Evolutionary conservation across 1,284 basidiomycete genomes (phyloP), one percentile per base, ranked within the genome.

Genomic region (Fomes fomentarius): DNA sequence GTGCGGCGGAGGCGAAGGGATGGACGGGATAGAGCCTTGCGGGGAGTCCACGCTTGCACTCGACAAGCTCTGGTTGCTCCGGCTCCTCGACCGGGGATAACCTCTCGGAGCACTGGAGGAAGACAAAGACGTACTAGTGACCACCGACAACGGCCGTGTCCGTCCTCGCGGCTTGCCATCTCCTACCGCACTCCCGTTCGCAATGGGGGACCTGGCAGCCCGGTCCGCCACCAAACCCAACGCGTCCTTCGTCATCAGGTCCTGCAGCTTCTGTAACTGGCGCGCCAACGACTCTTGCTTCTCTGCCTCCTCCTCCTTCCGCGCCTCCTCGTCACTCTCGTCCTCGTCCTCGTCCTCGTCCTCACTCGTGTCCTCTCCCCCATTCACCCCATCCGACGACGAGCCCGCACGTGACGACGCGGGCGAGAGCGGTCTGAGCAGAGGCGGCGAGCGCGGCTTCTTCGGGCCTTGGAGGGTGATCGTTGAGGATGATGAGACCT

Each of bases 11-110:
- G 86, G 82, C 0, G 89, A 91, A 0, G 89, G 84, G 25, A 92
- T 90, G 14, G 87, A 87, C 0, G 88, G 88, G 34, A 91, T 87
- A 1, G 89, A 92, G 10, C 83, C 85, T 49, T 82, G 86, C 2
- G 84, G 84, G 24, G 89, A 92, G 58, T 82, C 81, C 11, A 82
- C 74, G 56, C 81, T 82, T 11, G 82, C 74, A 65, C 83, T 87
- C 2, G 88, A 90, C 11, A 89, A 74, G 61, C 87, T 87, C 54
- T 87, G 85, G 24, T 66, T 63, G 15, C 64, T 66, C 33, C 64
- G 61, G 37, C 63, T 68, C 28, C 63, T 50, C 24, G 64, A 65
- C 21, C 59, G 53, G 10, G 63, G 64, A 2, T 52, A 38, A 28
- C 57, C 57, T 25, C 50, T 48, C 2, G 47, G 50, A 12, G 54